These are phyloP conservation scores for Trichoderma atroviride DNA, from an alignment of 2,329 filamentous ascomycete genomes.

Conservation along the genomic window DNA sequence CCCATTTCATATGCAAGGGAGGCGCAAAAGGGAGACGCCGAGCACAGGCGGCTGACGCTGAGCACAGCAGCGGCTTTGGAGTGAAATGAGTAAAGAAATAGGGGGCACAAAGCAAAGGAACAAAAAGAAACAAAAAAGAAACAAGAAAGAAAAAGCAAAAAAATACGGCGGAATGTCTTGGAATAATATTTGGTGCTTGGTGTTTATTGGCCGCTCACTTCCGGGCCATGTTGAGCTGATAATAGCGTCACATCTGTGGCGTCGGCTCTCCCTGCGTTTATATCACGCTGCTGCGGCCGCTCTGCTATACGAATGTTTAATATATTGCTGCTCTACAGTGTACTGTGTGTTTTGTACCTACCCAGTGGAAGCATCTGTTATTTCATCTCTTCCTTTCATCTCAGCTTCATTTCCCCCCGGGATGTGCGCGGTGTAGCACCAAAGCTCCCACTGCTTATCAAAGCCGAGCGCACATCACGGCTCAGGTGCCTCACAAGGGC, in stretches of 20 bases:
- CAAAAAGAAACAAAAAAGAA: too few species aligned
- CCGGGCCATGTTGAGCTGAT: neutral
- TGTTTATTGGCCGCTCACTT: neutral
- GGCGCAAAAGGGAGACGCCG: neutral
- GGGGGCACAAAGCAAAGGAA: neutral
- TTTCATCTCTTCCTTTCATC: neutral
- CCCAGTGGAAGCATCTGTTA: neutral
- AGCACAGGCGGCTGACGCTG: neutral
- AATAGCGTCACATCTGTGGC: neutral
- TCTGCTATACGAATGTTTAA: too few species aligned
- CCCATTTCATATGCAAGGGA: neutral
- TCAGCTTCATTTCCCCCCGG: neutral
- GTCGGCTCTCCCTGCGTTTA: too few species aligned
- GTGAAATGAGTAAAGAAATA: neutral
- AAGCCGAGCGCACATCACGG: neutral
- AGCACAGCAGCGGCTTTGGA: neutral
- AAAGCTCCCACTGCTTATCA: neutral
- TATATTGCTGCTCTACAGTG: too few species aligned
- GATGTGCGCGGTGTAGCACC: conserved; percentile 4
- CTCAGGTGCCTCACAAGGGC: neutral
- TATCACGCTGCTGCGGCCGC: too few species aligned
- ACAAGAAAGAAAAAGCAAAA: neutral
- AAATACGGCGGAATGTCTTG: neutral
- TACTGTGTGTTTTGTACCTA: too few species aligned
- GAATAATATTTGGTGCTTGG: neutral